Evolutionary conservation across 768 basidiomycete genomes (phyloP), one percentile per base, ranked within the genome.

Genomic region (Panaeolus cyanescens): DNA sequence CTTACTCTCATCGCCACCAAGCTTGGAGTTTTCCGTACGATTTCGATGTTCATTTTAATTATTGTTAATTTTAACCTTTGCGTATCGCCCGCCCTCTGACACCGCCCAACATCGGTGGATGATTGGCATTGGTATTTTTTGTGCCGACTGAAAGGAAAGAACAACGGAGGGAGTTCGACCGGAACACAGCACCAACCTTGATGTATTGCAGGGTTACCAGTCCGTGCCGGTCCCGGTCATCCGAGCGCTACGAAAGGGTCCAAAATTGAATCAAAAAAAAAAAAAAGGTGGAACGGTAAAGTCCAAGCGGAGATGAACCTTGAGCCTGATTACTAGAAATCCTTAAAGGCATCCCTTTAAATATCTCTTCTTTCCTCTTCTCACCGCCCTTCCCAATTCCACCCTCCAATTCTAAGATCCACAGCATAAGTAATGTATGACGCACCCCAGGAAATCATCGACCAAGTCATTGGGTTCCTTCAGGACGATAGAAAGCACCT

Each of bases 361-460:
- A 50, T 25, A n/a, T 2, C 5, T 54, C 58, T 50, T 50, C 45
- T 25, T 54, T 20, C 28, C 31, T 50, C 53, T 31, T 32, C 58
- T 50, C 53, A 54, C 20, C 58, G 17, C 19, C 39, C 37, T 39
- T n/a, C 7, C 19, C 37, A 13, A 2, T 39, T n/a, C 19, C 36
- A 28, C 25, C 45, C 1, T 13, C 45, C 25, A 50, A n/a, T n/a
- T n/a, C n/a, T n/a, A 37, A 56, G 20, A 39, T 28, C 6, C 56
- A 40, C n/a, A n/a, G n/a, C n/a, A 30, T 3, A 53, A 30, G 56
- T 37, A 3, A 70, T 70, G 67, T 54, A 32, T 10, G 60, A 62
- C 42, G 59, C 68, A 15, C 70, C 72, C 1, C 69, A 71, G 53
- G 72, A 73, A 56, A 64, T 73, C 28, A 30, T 68, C 8, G 69